A percentile compares a stretch with the other conserved stretches of the same genome.
Evolutionary conservation across 768 basidiomycete species (phyloP).

Genomic region (Kwoniella botswanensis): DNA sequence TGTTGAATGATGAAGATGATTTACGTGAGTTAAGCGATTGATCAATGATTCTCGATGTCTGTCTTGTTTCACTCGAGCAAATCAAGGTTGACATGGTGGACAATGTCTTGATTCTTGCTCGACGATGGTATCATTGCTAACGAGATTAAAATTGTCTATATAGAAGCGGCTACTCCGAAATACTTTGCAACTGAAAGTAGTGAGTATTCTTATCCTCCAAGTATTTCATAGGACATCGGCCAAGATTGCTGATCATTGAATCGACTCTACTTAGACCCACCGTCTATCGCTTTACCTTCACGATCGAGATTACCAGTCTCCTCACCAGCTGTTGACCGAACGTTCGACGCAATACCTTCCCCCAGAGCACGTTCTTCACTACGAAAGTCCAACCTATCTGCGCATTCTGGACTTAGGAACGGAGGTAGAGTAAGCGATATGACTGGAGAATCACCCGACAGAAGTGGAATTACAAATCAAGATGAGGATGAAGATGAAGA

Average conservation of each 20-base stretch:
- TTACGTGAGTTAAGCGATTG: constrained; percentile 3
- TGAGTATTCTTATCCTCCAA: constrained; percentile 2
- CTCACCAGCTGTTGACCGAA: constrained; percentile 28
- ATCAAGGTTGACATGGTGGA: not conserved
- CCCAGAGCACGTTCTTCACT: constrained; percentile 12
- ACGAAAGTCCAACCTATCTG: constrained; percentile 22
- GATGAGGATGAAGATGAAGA: not conserved
- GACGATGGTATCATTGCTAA: no score
- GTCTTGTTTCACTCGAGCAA: not conserved
- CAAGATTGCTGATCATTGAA: no score
- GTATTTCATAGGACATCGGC: no score
- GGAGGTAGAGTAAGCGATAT: constrained; percentile 14
- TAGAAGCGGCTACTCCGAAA: constrained; percentile 4
- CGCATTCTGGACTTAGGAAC: not conserved
- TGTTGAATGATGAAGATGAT: constrained; percentile 36
- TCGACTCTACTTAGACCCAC: constrained; percentile 23
- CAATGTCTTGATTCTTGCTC: no score
- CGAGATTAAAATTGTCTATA: not conserved
- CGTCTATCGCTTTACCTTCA: constrained; percentile 30
- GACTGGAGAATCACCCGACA: constrained; percentile 6
- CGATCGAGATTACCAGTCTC: constrained; percentile 27
- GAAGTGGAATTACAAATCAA: not conserved
- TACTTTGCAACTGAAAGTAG: constrained; percentile 18
- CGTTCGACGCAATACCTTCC: constrained; percentile 37
- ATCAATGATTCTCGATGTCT: not conserved